These are phyloP conservation scores for Eurotiales sp. DNA, from an alignment of 2,329 filamentous ascomycete genomes.

Conservation along the genomic window DNA sequence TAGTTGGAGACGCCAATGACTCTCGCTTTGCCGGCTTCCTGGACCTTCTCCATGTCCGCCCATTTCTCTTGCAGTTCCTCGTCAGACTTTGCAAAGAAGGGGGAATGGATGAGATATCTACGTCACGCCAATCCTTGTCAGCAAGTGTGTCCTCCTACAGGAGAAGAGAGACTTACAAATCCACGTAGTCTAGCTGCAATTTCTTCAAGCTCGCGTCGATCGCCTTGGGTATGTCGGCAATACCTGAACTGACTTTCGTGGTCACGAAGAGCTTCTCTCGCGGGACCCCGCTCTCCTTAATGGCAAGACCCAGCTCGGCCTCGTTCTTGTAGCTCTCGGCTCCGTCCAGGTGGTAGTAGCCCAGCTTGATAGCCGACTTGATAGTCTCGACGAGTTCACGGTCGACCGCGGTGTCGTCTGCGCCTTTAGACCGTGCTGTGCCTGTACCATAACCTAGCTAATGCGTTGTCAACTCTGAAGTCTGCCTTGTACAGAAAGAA, in stretches of 20 bases:
- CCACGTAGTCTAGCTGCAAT: slow-evolving; percentile 63
- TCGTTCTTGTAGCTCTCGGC: slow-evolving; percentile 60
- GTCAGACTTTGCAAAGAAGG: slow-evolving; percentile 15
- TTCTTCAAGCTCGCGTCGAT: slow-evolving; percentile 59
- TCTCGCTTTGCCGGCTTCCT: slow-evolving; percentile 41
- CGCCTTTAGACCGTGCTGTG: slow-evolving; percentile 61
- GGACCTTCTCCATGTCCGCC: slow-evolving; percentile 46
- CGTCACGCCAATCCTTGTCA: slow-evolving; percentile 40
- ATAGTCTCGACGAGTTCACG: slow-evolving; percentile 52
- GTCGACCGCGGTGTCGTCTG: slow-evolving; percentile 48
- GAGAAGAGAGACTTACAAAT: slow-evolving; percentile 63
- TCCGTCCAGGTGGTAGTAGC: slow-evolving; percentile 59
- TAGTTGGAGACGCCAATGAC: slow-evolving; percentile 55
- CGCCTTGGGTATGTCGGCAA: slow-evolving; percentile 59
- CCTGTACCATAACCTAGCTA: slow-evolving; percentile 61
- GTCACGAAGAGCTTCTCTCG: slow-evolving; percentile 63
- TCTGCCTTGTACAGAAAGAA: too few relatives aligned
- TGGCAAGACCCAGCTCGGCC: slow-evolving; percentile 59
- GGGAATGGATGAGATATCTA: slow-evolving; percentile 60
- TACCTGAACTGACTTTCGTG: slow-evolving; percentile 58
- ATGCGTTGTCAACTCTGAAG: neutral
- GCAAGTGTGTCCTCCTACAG: slow-evolving; percentile 48
- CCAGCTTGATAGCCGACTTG: slow-evolving; percentile 56
- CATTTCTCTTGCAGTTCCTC: slow-evolving; percentile 36
- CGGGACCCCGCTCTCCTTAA: slow-evolving; percentile 64